Percentiles rank a stretch among this genome's conserved stretches.
Conservation (phyloP, 768 basidiomycete genomes). For the Pulveroboletus sp. region DNA sequence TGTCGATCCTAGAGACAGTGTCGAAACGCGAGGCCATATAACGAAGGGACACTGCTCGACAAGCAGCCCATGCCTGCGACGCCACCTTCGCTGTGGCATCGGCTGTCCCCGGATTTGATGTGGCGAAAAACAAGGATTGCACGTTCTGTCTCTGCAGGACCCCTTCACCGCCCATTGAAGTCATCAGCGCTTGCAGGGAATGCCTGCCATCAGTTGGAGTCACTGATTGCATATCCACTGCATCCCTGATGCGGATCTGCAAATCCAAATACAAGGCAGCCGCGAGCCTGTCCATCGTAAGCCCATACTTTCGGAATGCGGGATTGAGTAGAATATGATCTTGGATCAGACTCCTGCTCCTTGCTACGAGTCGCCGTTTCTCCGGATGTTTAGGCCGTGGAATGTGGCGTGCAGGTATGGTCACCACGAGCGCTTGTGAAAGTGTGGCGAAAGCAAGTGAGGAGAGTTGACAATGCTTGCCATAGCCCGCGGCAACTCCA, state of each 20-base stretch:
- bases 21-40: conserved; percentile 15
- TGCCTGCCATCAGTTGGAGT: conserved; percentile 19
- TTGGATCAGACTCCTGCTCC: conserved; percentile 26
- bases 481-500: conserved; percentile 44
- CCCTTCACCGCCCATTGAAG: conserved; percentile 36
- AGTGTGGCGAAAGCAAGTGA: conserved; percentile 40
- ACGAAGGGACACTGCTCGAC: conserved; percentile 29
- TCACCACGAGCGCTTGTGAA: conserved; percentile 35
- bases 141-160: conserved; percentile 28
- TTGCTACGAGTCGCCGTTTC: neutral
- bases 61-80: conserved; percentile 44
- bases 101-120: conserved; percentile 14
- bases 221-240: conserved; percentile 41
- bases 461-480: conserved; percentile 31
- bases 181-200: conserved; percentile 34
- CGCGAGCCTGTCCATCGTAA: conserved; percentile 45
- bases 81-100: conserved; percentile 25
- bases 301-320: conserved; percentile 33
- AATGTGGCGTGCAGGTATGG: conserved; percentile 18
- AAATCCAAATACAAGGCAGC: conserved; percentile 40
- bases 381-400: neutral
- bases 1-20: conserved; percentile 19
- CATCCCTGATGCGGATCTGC: conserved; percentile 31
- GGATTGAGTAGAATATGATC: conserved; percentile 32
- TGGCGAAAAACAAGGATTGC: conserved; percentile 27